Base-by-base conservation (phyloP, 2,329 filamentous ascomycete genomes). In the Fusarium robinianum region DNA sequence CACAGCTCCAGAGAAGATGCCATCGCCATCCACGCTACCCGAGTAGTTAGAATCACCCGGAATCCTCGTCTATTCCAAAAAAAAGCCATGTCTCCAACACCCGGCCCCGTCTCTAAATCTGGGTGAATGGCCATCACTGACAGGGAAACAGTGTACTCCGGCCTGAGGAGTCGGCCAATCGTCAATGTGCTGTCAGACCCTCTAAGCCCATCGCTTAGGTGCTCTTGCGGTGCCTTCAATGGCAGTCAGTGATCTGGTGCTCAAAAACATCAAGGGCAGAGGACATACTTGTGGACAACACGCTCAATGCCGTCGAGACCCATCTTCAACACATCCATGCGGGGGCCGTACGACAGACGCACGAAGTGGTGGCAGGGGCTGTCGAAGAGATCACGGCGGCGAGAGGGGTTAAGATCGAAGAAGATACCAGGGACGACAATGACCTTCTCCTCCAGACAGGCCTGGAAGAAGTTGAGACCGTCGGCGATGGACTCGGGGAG, bases 381-480 rank as follows among this genome's bases (percentile, higher is more conserved):
- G 72, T 97, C 92, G 57, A 97, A 97, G 58, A 97, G 71, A 68
- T 97, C 92, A 66, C 92, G 80, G 55, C 92, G 80, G 67, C 90
- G 87, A 23, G 87, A 86, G 4, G 92, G 92, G 73, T 97, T 97
- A 54, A 97, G 72, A 63, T 97, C 92, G 67, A 97, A 97, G 79
- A 97, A 97, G 69, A 97, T 97, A 48, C 92, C 92, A 0, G 92
- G 92, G 5, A 97, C 92, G 12, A 96, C 90, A 63, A 96, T 96
- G 57, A 95, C 89, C 78, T 95, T 95, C 76, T 96, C 90, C 63
- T 88, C 83, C 30, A 97, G 75, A 65, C 94, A 94, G 19, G 90
- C 90, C 67, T 94, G 84, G 82, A 97, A 96, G 79, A 97, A 97
- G 74, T 95, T 96, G 63, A 97, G 75, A 7, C 92, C 92, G 66